A percentile compares a stretch with the other conserved stretches of the same genome.
Evolutionary conservation across 2,329 filamentous ascomycete genomes (phyloP).

Genomic region (Hypoxylon sp.): DNA sequence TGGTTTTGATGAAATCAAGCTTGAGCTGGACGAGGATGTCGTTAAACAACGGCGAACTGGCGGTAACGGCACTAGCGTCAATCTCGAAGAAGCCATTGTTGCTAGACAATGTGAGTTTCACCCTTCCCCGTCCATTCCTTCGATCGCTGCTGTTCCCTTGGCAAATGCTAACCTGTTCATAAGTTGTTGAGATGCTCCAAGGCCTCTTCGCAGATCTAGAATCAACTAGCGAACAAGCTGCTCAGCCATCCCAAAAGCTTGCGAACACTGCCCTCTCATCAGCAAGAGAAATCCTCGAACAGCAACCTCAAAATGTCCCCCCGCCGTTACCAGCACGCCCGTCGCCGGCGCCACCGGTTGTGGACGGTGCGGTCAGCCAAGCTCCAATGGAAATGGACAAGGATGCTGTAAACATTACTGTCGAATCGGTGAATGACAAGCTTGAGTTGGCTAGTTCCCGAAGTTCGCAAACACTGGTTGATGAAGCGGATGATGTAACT

Average conservation of each 20-base stretch:
- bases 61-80: constrained; percentile 64
- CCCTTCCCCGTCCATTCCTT: too few relatives aligned
- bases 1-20: constrained; percentile 74
- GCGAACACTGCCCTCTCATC: constrained; percentile 80
- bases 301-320: constrained; percentile 42
- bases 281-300: constrained; percentile 49
- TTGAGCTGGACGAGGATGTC: constrained; percentile 70
- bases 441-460: constrained; percentile 56
- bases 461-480: constrained; percentile 63
- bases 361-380: constrained; percentile 42
- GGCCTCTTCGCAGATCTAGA: constrained; percentile 76
- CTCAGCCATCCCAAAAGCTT: constrained; percentile 78
- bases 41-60: constrained; percentile 77
- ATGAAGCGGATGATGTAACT: constrained; percentile 50
- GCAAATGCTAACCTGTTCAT: constrained; percentile 25
- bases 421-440: constrained; percentile 45
- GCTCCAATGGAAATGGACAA: constrained; percentile 10
- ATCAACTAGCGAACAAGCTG: constrained; percentile 65
- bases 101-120: constrained; percentile 71
- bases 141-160: too few relatives aligned
- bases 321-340: constrained; percentile 62
- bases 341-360: constrained; percentile 50
- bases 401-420: constrained; percentile 48
- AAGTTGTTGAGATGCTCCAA: constrained; percentile 79
- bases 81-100: constrained; percentile 66